These are phyloP conservation scores for Phtheirospermum japonicum DNA, from an alignment of 257 asterid species.

Conservation along the genomic window DNA sequence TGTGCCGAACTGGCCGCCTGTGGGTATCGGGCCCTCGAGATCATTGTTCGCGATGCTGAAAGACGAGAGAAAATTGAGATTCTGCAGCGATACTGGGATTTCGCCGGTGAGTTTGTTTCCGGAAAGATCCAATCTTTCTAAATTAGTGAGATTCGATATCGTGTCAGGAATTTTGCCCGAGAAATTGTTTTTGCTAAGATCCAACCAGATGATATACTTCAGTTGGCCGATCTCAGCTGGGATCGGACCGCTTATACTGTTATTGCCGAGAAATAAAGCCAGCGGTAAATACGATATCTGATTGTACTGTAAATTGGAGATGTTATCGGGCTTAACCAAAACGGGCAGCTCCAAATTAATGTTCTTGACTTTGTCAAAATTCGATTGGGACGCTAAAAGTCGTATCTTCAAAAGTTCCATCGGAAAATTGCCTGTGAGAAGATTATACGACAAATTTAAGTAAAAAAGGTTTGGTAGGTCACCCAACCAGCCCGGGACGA, in stretches of 20 bases:
- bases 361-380: slow-evolving; percentile 48
- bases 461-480: slow-evolving; percentile 72
- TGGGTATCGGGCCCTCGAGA: slow-evolving; percentile 79
- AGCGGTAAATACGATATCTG: slow-evolving; percentile 85
- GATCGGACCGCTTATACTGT: slow-evolving; percentile 60
- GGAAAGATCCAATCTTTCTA: slow-evolving; percentile 81
- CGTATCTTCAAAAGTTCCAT: slow-evolving; percentile 45
- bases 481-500: slow-evolving; percentile 81
- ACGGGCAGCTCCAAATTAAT: slow-evolving; percentile 86
- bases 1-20: slow-evolving; percentile 89
- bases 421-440: slow-evolving; percentile 71
- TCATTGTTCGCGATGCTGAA: slow-evolving; percentile 79
- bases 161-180: slow-evolving; percentile 76
- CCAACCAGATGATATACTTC: slow-evolving; percentile 63
- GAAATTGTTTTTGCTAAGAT: slow-evolving; percentile 65
- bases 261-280: slow-evolving; percentile 49
- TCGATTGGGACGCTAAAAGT: slow-evolving; percentile 53
- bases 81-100: slow-evolving; percentile 79
- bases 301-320: slow-evolving; percentile 71
- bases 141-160: slow-evolving; percentile 70
- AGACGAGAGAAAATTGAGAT: slow-evolving; percentile 75
- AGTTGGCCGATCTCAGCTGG: slow-evolving; percentile 67
- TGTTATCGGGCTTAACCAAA: slow-evolving; percentile 79
- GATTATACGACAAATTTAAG: slow-evolving; percentile 71
- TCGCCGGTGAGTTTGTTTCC: slow-evolving; percentile 62